Evolutionary conservation across 2,329 filamentous ascomycete species (phyloP).

Genomic region (Penicillium sp.): DNA sequence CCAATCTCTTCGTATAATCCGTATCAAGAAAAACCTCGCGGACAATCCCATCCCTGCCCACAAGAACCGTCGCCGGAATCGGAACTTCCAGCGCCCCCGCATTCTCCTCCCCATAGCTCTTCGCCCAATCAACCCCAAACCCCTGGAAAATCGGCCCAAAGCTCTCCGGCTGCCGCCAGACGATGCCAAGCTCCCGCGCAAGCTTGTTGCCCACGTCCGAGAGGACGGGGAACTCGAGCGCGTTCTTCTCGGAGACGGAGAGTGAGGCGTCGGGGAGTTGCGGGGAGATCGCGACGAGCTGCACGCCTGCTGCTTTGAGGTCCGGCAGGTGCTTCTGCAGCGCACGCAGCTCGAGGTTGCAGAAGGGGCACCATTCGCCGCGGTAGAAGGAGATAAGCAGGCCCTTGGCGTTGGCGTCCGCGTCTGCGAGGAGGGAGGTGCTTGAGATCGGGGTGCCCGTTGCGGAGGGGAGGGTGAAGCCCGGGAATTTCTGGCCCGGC

Average conservation of each 20-base stretch:
- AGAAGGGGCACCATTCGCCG: slow-evolving; percentile 17
- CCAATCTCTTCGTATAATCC: no score
- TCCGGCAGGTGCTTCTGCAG: slow-evolving; percentile 4
- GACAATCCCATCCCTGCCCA: neutral
- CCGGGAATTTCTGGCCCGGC: neutral
- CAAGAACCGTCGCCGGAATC: slow-evolving; percentile 8
- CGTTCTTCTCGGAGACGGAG: slow-evolving; percentile 1
- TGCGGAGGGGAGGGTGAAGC: neutral
- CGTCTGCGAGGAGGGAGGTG: neutral
- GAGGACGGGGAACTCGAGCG: slow-evolving; percentile 8
- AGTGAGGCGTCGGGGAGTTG: slow-evolving; percentile 6
- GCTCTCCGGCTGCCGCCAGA: slow-evolving; percentile 1
- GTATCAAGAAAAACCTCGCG: no score
- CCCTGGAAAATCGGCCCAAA: neutral
- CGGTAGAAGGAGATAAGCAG: slow-evolving; percentile 16
- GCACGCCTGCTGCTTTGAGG: neutral
- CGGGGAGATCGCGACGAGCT: slow-evolving; percentile 7
- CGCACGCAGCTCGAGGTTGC: slow-evolving; percentile 2
- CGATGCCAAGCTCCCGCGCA: slow-evolving; percentile 5
- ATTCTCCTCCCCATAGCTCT: slow-evolving; percentile 3
- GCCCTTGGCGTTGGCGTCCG: neutral
- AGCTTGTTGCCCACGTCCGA: slow-evolving; percentile 6
- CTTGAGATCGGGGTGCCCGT: neutral
- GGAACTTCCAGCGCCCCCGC: neutral
- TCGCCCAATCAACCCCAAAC: neutral